These are phyloP conservation scores for Ganoderma sinense DNA, from an alignment of 1,284 basidiomycete genomes.

Conservation along the genomic window DNA sequence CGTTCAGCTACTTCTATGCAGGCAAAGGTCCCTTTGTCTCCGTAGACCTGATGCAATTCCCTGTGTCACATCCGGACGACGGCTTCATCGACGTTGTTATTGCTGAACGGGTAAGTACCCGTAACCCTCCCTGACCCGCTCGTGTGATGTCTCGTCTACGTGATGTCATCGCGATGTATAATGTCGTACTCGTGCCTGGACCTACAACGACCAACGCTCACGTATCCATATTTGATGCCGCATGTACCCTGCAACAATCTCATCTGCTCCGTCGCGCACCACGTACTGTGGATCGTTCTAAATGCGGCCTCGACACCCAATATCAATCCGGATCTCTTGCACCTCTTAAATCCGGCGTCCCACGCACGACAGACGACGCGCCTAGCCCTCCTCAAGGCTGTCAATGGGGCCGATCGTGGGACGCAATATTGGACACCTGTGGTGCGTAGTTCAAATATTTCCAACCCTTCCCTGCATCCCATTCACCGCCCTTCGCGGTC, in stretches of 20 bases:
- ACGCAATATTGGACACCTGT: constrained; percentile 71
- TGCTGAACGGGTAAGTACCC: constrained; percentile 64
- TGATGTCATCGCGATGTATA: constrained; percentile 1
- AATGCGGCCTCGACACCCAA: background rate
- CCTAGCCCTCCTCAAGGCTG: constrained; percentile 60
- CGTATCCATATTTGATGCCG: background rate
- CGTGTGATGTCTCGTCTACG: background rate
- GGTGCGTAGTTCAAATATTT: constrained; percentile 43
- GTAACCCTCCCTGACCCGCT: constrained; percentile 10
- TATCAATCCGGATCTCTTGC: background rate
- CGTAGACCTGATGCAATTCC: constrained; percentile 87
- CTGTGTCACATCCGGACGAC: constrained; percentile 80
- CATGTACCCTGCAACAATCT: background rate
- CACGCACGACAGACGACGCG: constrained; percentile 55
- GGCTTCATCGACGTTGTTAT: constrained; percentile 83
- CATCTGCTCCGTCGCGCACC: background rate
- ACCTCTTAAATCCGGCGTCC: background rate
- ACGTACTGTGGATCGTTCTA: background rate
- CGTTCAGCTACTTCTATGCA: constrained; percentile 75
- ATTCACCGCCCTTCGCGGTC: background rate
- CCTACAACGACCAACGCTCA: background rate
- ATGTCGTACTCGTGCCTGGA: background rate
- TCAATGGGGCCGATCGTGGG: constrained; percentile 77
- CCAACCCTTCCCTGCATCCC: constrained; percentile 3
- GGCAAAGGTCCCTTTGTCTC: constrained; percentile 75